Percentiles rank a stretch among this genome's conserved stretches.
phyloP scores from a whole-genome alignment of 306 rosid species.

The Nissolia schottii region DNA sequence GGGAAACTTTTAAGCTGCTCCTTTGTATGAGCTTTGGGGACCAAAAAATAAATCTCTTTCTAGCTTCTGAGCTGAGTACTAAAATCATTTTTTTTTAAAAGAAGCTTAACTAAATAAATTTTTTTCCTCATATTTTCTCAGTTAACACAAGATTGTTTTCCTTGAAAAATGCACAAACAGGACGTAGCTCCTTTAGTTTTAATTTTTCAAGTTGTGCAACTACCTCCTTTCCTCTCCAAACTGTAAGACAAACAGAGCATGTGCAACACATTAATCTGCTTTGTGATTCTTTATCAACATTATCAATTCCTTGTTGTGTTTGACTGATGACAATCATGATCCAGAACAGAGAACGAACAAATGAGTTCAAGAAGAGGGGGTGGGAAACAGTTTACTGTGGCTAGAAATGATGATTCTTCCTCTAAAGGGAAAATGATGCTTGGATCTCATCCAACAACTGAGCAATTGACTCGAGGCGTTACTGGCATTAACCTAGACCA shows the following conservation, averaged over 20 bases:
- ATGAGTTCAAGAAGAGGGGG: constrained; percentile 45
- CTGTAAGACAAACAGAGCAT: background rate
- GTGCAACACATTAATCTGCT: background rate
- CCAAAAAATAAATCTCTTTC: background rate
- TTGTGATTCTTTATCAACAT: background rate
- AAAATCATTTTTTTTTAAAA: too few species aligned
- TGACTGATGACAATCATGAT: background rate
- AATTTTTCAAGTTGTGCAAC: background rate
- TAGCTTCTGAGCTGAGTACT: background rate
- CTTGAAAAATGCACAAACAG: background rate
- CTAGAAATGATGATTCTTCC: background rate
- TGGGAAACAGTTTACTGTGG: constrained; percentile 24
- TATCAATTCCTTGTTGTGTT: background rate
- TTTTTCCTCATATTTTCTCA: background rate
- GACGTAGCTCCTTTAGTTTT: background rate
- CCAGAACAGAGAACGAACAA: background rate
- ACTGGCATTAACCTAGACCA: constrained; percentile 38
- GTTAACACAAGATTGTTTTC: background rate
- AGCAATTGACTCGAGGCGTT: constrained; percentile 37
- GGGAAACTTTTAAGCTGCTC: too few species aligned
- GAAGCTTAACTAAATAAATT: too few species aligned
- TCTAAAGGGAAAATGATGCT: constrained; percentile 34
- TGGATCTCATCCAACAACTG: constrained; percentile 17
- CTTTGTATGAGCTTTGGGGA: too few species aligned
- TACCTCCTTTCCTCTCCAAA: background rate